Base-by-base conservation (phyloP, 1,139 yeast genomes). In the Wickerhamomyces sp. region DNA sequence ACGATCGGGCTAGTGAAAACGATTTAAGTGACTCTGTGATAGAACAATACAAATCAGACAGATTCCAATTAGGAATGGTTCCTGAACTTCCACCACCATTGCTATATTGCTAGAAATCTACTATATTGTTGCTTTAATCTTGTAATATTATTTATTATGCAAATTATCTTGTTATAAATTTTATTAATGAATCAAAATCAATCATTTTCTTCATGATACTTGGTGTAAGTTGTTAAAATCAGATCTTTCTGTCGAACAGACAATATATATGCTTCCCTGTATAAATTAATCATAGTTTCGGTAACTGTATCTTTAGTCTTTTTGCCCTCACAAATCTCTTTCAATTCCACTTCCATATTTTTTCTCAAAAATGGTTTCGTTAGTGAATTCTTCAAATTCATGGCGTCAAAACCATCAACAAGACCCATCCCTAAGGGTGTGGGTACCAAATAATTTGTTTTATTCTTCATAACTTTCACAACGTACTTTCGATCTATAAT, bases 311-410 rank as follows among this genome's bases (percentile, higher is more conserved):
- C 65, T 52, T 76, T 78, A 2, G 75, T 60, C 35, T 67, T 64
- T 4, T 58, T 51, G 0, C 97, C 97, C 0, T 72, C 70, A 34
- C 89, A 84, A 8, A 92, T 86, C 33, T 72, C 71, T 43, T 70
- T 76, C 55, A 94, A 68, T 38, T 78, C 74, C 14, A 60, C 65
- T 55, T 94, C 99, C 58, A 92, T 69, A 35, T 78, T 78, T 45
- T 84, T 81, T 40, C 99, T 68, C 46, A 92, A 64, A 52, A 86
- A 86, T 3, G 99, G 99, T 53, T 92, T 92, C 0, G 96, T 82
- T 43, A 94, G 67, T 1, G 96, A 86, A 46, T 81, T 83, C 41
- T 70, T 76, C 39, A 87, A 73, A 9, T 85, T 89, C 47, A 94
- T 77, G 32, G 74, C 72, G 44, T 87, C 89, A 59, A 92, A 89